phyloP scores from a whole-genome alignment of 306 rosid genomes.

The Rubus idaeus region DNA sequence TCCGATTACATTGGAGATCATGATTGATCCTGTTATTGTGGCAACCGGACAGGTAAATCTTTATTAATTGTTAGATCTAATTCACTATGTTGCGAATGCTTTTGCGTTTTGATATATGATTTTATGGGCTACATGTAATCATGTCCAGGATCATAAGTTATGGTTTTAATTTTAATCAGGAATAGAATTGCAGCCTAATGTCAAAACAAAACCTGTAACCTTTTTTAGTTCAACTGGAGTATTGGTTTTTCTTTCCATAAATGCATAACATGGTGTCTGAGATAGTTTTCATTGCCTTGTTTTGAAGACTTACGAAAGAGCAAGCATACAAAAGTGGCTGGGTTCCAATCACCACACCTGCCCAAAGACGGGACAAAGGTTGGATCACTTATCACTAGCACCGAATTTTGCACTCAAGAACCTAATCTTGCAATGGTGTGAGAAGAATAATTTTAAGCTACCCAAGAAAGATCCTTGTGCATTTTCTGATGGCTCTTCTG shows the following conservation, averaged over 20 bases:
- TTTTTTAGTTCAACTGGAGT: neutral
- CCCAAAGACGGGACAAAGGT: conserved; percentile 51
- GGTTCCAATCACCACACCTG: conserved; percentile 55
- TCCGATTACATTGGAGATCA: conserved; percentile 81
- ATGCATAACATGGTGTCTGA: conserved; percentile 26
- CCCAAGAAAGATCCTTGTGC: conserved; percentile 39
- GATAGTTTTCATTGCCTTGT: conserved; percentile 18
- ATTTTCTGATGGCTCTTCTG: conserved; percentile 31
- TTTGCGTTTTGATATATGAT: neutral
- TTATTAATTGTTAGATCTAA: neutral
- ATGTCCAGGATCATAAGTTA: neutral
- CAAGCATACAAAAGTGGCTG: conserved; percentile 86
- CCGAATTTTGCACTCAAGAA: conserved; percentile 60
- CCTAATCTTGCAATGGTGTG: conserved; percentile 68
- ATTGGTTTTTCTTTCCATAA: conserved; percentile 1
- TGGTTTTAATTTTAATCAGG: neutral
- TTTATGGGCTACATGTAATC: conserved; percentile 4
- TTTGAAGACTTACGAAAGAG: conserved; percentile 77
- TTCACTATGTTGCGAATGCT: neutral
- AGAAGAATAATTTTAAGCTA: conserved; percentile 51
- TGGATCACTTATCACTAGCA: conserved; percentile 51
- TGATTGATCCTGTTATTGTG: conserved; percentile 87
- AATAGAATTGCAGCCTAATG: neutral
- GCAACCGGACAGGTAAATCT: conserved; percentile 81
- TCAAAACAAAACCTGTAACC: neutral